Conservation (phyloP, 148 eudicot species). For the Persicaria maculosa region DNA sequence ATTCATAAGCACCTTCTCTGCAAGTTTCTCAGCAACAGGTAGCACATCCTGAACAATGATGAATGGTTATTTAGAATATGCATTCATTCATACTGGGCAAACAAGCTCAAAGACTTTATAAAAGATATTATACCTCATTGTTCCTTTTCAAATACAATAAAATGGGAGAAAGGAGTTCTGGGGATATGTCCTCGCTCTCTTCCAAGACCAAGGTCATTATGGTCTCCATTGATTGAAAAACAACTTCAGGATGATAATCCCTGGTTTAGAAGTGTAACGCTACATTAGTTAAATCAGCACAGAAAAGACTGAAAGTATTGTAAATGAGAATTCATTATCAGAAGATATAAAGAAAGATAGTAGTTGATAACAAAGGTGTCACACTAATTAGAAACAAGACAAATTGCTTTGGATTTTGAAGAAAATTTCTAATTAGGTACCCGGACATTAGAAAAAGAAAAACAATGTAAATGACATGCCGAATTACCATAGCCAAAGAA, state of each 20-base stretch:
- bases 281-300: neutral
- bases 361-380: neutral
- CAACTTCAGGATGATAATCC: conserved; percentile 50
- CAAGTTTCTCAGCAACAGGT: conserved; percentile 62
- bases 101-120: neutral
- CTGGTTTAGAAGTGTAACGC: conserved; percentile 25
- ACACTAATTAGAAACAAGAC: neutral
- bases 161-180: conserved; percentile 46
- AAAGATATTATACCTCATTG: conserved; percentile 34
- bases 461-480: neutral
- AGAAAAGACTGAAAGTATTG: neutral
- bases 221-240: conserved; percentile 74
- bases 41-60: conserved; percentile 32
- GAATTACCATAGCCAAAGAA: neutral
- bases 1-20: conserved; percentile 49
- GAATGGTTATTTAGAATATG: neutral
- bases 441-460: neutral
- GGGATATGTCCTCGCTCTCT: conserved; percentile 76
- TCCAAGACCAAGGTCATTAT: conserved; percentile 85
- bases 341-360: neutral
- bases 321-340: neutral
- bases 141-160: conserved; percentile 47
- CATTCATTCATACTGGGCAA: neutral
- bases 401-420: neutral
- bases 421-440: neutral